Base-by-base conservation (phyloP, 2,329 filamentous ascomycete genomes). In the Fusarium sp. region DNA sequence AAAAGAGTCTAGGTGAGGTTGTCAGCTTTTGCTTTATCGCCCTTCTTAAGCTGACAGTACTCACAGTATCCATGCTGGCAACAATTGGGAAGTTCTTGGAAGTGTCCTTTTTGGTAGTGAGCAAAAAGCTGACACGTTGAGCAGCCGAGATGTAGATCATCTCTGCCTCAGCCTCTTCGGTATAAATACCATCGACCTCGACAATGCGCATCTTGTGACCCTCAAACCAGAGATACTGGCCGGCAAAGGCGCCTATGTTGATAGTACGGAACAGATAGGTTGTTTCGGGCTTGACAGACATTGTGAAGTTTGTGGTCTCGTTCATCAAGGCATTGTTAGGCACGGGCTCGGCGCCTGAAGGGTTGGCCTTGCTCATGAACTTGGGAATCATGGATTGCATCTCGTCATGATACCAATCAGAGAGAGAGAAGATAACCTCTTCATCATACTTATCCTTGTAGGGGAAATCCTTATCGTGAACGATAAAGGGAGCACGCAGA, bases 221-320 rank as follows among this genome's bases (percentile, higher is more conserved):
- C 77, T 92, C 90, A 59, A 92, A 88, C 89, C 89, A 92, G 50
- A 92, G 77, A 71, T 91, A 91, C 75, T 91, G 89, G 6, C 86
- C 87, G 3, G 89, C 88, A 81, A 94, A 94, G 20, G 92, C 92
- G 18, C 90, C 92, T 25, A 94, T 88, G 74, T 94, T 94, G 74
- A 94, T 84, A 65, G 94, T 84, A 46, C 91, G 90, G 74, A 95
- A 86, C 13, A 94, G 83, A 65, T 95, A 95, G 0, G 91, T 95
- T 75, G 89, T 93, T 5, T 88, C 87, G 0, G 92, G 89, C 72
- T 90, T 74, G 6, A 94, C 87, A 1, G 84, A 74, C 41, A 94
- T 81, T 5, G 83, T 86, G 5, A 90, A 80, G 62, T 91, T 87
- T 64, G 87, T 86, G 0, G 89, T 90, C 70, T 95, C 93, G 76